These are phyloP conservation scores for Suillus paluster DNA, from an alignment of 768 basidiomycete genomes.

Conservation along the genomic window DNA sequence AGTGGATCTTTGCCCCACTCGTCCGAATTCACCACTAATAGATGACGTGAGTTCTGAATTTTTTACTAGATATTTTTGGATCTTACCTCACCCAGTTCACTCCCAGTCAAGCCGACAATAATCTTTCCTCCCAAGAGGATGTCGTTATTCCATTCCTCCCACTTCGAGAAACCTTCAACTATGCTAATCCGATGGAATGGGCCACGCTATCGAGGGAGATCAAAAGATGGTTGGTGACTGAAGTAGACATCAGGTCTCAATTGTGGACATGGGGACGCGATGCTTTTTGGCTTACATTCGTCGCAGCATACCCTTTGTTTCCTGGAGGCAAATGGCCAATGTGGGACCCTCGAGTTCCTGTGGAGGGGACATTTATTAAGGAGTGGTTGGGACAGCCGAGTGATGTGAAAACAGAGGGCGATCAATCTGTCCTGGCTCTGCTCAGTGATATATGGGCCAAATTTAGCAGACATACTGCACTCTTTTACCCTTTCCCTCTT, in stretches of 20 bases:
- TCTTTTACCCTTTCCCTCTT: slow-evolving; percentile 2
- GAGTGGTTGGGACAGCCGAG: slow-evolving; percentile 5
- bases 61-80: not conserved
- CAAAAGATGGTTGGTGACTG: slow-evolving; percentile 4
- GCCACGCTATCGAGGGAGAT: not conserved
- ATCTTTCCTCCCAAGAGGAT: not conserved
- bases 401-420: not conserved
- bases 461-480: slow-evolving; percentile 1
- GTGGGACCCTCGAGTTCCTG: slow-evolving; percentile 10
- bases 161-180: not conserved
- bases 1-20: not conserved
- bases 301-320: slow-evolving; percentile 12
- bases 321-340: slow-evolving; percentile 12
- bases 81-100: not conserved
- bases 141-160: not conserved
- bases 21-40: not conserved
- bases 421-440: not conserved
- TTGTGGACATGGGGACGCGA: slow-evolving; percentile 6
- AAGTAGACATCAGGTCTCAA: not conserved
- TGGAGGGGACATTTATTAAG: slow-evolving; percentile 11
- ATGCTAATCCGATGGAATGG: not conserved
- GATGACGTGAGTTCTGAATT: not conserved
- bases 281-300: slow-evolving; percentile 16
- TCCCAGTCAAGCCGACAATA: not conserved
- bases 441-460: not conserved